Conservation (phyloP, 495 filamentous ascomycete genomes). For the Talaromyces stipitatus region DNA sequence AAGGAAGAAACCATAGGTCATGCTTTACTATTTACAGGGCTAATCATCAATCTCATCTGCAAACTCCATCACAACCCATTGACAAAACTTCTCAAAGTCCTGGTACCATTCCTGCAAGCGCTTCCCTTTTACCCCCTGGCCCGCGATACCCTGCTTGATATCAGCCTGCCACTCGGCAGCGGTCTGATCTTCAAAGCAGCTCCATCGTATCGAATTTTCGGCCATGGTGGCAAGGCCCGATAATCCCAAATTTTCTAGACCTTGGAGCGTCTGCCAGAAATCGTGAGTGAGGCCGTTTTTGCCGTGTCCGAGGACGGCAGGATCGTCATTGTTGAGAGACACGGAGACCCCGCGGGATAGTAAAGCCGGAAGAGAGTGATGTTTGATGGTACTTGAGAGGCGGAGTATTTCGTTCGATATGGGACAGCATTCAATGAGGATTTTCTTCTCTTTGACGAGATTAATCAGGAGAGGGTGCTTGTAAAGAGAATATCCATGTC, state of each 20-base stretch:
- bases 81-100: slow-evolving; percentile 84
- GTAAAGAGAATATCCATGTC: slow-evolving; percentile 79
- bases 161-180: slow-evolving; percentile 60
- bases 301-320: slow-evolving; percentile 71
- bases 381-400: slow-evolving; percentile 65
- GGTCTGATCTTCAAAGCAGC: slow-evolving; percentile 73
- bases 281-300: slow-evolving; percentile 74
- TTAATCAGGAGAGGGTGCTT: slow-evolving; percentile 87
- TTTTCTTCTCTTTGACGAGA: slow-evolving; percentile 77
- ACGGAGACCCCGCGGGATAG: slow-evolving; percentile 71
- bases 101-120: slow-evolving; percentile 68
- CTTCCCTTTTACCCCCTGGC: slow-evolving; percentile 62
- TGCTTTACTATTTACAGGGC: neutral
- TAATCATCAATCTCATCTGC: slow-evolving; percentile 49
- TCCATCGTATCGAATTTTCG: slow-evolving; percentile 88
- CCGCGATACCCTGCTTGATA: slow-evolving; percentile 64
- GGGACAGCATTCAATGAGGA: slow-evolving; percentile 81
- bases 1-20: too few species aligned
- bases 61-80: slow-evolving; percentile 82
- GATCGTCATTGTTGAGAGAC: slow-evolving; percentile 78
- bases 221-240: slow-evolving; percentile 76
- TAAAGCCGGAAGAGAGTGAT: slow-evolving; percentile 75
- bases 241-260: slow-evolving; percentile 76
- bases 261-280: slow-evolving; percentile 87
- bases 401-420: slow-evolving; percentile 80